phyloP scores from a whole-genome alignment of 345 rosid genomes.

The Citrus trifoliata region DNA sequence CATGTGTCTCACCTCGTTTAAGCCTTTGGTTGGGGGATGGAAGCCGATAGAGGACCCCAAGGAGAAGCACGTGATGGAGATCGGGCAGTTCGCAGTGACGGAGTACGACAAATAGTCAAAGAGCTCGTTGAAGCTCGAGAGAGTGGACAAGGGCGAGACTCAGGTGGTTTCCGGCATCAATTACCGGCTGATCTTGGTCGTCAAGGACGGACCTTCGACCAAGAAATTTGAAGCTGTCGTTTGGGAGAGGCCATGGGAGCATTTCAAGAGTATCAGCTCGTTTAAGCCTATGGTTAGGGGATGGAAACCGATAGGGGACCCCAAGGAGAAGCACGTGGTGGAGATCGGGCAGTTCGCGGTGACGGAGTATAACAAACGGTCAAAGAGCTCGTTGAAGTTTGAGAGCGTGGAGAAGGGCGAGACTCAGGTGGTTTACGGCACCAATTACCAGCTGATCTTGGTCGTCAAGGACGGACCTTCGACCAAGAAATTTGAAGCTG shows the following conservation, averaged over 20 bases:
- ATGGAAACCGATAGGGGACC: too few relatives aligned
- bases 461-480: too few relatives aligned
- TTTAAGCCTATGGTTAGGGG: constrained; percentile 28
- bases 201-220: not conserved
- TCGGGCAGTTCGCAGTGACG: constrained; percentile 48
- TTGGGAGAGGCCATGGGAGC: constrained; percentile 47
- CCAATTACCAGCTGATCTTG: too few relatives aligned
- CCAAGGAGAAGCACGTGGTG: too few relatives aligned
- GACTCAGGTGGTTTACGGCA: too few relatives aligned
- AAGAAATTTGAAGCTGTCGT: constrained; percentile 42
- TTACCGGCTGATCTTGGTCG: constrained; percentile 39
- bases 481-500: too few relatives aligned
- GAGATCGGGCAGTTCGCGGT: too few relatives aligned
- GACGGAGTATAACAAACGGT: too few relatives aligned
- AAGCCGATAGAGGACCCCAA: constrained; percentile 36
- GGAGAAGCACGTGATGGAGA: constrained; percentile 42
- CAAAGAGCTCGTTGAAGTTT: too few relatives aligned
- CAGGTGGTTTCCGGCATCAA: constrained; percentile 57
- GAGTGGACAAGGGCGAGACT: constrained; percentile 39
- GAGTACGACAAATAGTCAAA: constrained; percentile 29
- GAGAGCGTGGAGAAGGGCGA: too few relatives aligned
- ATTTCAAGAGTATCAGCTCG: constrained; percentile 38
- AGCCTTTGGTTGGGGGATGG: constrained; percentile 49
- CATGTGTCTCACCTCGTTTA: too few relatives aligned
- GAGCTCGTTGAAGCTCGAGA: constrained; percentile 21